Evolutionary conservation across 768 basidiomycete species (phyloP).

Genomic region (Xerocomellus amylosporus): DNA sequence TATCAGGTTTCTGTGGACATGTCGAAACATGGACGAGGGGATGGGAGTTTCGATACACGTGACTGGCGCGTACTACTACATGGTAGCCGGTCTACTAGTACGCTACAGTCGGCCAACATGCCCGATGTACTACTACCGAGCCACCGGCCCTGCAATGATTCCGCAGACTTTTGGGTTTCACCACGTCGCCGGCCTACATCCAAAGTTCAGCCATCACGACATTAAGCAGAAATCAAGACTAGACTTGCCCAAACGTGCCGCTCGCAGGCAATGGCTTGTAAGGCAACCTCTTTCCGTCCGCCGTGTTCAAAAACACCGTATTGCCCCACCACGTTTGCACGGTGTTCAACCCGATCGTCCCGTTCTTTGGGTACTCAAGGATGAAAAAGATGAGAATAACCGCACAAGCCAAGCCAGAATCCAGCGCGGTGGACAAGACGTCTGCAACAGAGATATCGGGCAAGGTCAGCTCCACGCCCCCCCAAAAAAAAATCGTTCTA

Average conservation of each 20-base stretch:
- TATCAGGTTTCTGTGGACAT: constrained; percentile 10
- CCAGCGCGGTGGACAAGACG: constrained; percentile 69
- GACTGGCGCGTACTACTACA: background rate
- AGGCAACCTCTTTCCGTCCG: constrained; percentile 12
- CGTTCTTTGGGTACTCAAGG: constrained; percentile 64
- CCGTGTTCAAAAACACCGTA: constrained; percentile 32
- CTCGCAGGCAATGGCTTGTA: constrained; percentile 13
- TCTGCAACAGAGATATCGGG: constrained; percentile 31
- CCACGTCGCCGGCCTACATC: constrained; percentile 13
- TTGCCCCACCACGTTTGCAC: constrained; percentile 76
- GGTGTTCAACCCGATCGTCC: constrained; percentile 51
- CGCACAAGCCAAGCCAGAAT: constrained; percentile 63
- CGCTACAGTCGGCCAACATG: no score
- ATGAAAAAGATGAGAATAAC: constrained; percentile 56
- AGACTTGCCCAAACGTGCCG: constrained; percentile 29
- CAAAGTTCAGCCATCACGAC: background rate
- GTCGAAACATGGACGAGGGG: constrained; percentile 10
- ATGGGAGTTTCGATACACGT: background rate
- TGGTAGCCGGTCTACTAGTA: no score
- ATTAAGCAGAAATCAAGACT: background rate
- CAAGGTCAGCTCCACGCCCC: constrained; percentile 17
- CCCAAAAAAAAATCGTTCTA: background rate
- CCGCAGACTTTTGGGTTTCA: background rate
- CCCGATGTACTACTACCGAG: no score
- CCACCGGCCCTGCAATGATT: no score